Conservation (phyloP, 2,329 filamentous ascomycete species). For the Claviceps maximensis region DNA sequence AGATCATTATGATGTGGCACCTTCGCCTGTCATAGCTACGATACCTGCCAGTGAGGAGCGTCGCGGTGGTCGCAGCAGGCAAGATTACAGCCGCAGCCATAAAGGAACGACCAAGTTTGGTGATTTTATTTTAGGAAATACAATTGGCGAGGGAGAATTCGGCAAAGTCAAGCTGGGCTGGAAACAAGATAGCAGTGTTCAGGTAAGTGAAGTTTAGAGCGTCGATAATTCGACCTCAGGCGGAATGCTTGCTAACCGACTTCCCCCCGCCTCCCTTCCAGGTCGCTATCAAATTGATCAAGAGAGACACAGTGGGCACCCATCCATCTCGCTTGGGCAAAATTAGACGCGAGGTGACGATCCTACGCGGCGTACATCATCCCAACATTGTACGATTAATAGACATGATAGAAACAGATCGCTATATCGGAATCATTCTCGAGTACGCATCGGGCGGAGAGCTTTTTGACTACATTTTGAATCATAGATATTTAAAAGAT, state of each 20-base stretch:
- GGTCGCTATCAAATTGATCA: conserved; percentile 96
- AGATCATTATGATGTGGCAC: conserved; percentile 28
- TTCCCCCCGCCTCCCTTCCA: conserved; percentile 22
- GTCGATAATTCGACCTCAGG: neutral
- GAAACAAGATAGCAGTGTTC: conserved; percentile 87
- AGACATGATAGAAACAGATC: conserved; percentile 96
- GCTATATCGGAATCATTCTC: conserved; percentile 94
- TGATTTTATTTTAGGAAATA: conserved; percentile 90
- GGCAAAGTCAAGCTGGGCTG: conserved; percentile 97
- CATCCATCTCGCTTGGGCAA: conserved; percentile 87
- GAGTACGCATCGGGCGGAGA: conserved; percentile 97
- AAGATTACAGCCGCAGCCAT: conserved; percentile 40
- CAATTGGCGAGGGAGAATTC: conserved; percentile 94
- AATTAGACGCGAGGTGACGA: conserved; percentile 93
- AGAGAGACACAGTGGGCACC: conserved; percentile 74
- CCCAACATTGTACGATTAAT: conserved; percentile 94
- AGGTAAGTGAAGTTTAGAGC: conserved; percentile 34
- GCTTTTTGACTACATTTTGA: conserved; percentile 95
- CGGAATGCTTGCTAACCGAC: neutral
- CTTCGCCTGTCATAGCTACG: conserved; percentile 30
- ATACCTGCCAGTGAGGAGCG: conserved; percentile 33
- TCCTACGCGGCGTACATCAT: conserved; percentile 75
- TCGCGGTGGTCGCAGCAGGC: conserved; percentile 40
- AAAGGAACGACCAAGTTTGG: conserved; percentile 75
- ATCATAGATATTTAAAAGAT: conserved; percentile 93